These are phyloP conservation scores for Micractinium conductrix DNA, from an alignment of 139 green algal genomes.

Conservation along the genomic window DNA sequence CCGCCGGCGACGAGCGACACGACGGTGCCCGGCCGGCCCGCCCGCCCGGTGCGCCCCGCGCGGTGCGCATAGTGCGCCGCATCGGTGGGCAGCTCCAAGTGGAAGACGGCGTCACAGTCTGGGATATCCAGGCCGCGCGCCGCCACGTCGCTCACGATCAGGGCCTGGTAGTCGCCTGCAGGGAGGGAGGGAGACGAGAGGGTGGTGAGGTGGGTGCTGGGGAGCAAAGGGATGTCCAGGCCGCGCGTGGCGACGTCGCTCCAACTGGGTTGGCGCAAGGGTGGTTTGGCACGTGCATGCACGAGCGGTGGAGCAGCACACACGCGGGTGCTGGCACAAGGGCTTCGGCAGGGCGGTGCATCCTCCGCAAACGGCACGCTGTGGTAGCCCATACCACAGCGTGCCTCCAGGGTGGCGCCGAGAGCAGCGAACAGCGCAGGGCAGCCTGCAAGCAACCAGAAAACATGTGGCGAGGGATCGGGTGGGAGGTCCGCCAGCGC, in stretches of 20 bases:
- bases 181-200: neutral
- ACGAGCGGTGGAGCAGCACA: no score
- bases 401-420: no score
- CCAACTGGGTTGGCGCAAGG: no score
- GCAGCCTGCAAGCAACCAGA: no score
- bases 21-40: constrained; percentile 72
- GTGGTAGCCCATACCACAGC: no score
- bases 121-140: constrained; percentile 91
- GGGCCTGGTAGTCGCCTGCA: constrained; percentile 70
- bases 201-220: neutral
- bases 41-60: constrained; percentile 80
- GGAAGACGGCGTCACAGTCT: constrained; percentile 90
- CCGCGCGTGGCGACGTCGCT: neutral
- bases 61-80: constrained; percentile 89
- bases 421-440: no score
- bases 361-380: no score
- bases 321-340: no score
- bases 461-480: no score
- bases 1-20: constrained; percentile 68
- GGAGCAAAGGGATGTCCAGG: neutral
- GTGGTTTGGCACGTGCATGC: no score
- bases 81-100: constrained; percentile 89
- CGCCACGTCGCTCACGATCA: constrained; percentile 92
- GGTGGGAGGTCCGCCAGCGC: no score
- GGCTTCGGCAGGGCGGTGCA: no score